Conservation (phyloP, 495 filamentous ascomycete genomes). For the Acidiella bohemica region DNA sequence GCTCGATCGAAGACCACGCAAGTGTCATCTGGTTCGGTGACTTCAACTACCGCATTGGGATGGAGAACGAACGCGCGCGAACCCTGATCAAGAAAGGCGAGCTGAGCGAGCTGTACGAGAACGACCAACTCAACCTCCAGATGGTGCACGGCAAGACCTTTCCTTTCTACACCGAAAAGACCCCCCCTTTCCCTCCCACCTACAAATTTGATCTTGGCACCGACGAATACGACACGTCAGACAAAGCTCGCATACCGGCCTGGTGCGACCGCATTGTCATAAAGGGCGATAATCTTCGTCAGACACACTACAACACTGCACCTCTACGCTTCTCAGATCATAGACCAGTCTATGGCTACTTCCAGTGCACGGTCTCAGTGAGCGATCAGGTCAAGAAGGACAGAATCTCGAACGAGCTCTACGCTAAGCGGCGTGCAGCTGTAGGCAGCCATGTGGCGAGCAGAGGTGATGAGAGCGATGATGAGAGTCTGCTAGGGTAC, state of each 20-base stretch:
- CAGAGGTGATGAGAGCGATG: slow-evolving; percentile 42
- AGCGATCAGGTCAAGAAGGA: slow-evolving; percentile 62
- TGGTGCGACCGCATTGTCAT: slow-evolving; percentile 92
- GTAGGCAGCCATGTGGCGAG: slow-evolving; percentile 36
- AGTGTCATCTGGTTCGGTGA: slow-evolving; percentile 95
- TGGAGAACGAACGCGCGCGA: slow-evolving; percentile 65
- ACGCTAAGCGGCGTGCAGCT: slow-evolving; percentile 49
- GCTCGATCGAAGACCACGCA: slow-evolving; percentile 83
- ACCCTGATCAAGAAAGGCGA: slow-evolving; percentile 56
- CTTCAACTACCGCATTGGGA: slow-evolving; percentile 95
- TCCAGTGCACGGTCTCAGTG: slow-evolving; percentile 67
- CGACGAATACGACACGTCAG: slow-evolving; percentile 84
- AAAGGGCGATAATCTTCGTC: slow-evolving; percentile 69
- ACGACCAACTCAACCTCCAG: slow-evolving; percentile 93
- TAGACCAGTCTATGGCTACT: slow-evolving; percentile 78
- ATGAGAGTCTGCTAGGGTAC: slow-evolving; percentile 61
- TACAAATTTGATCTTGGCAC: slow-evolving; percentile 88
- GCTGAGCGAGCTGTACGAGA: slow-evolving; percentile 69
- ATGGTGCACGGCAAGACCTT: slow-evolving; percentile 89
- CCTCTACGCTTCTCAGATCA: slow-evolving; percentile 84
- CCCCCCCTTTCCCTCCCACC: slow-evolving; percentile 75
- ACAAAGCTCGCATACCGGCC: slow-evolving; percentile 87
- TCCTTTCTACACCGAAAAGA: slow-evolving; percentile 76
- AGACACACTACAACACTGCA: slow-evolving; percentile 65
- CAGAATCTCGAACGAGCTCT: slow-evolving; percentile 54